Evolutionary conservation across 2,329 filamentous ascomycete genomes (phyloP), one percentile per base, ranked within the genome.

Genomic region (Pseudocercospora eumusae): DNA sequence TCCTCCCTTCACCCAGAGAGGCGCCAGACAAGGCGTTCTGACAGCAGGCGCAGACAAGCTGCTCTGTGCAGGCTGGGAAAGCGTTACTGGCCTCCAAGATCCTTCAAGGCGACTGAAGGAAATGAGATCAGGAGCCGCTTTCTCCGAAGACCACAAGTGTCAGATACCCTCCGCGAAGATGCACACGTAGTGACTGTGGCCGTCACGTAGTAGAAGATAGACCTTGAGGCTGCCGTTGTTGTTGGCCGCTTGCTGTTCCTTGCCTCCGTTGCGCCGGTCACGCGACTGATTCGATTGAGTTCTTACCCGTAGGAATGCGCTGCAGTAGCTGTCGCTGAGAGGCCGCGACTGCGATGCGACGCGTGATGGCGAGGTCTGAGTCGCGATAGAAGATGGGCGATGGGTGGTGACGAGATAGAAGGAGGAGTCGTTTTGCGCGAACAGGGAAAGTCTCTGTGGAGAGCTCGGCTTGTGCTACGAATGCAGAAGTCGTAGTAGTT

Each of bases 251-350:
- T 31, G 55, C 55, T 42, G 55, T 47, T 55, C 27, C 54, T 57
- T 47, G 21, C 21, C 60, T 59, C 54, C 56, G 62, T 55, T 56
- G 56, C 58, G 52, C 59, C 59, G 56, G 47, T 57, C 59, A 60
- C 62, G 59, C 62, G 59, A 64, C 53, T n/a, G 20, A 13, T 13
- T 47, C n/a, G 31, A 23, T 0, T 21, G 52, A 33, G 28, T 13
- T 33, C 31, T 56, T 53, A 57, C 55, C 60, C 21, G 52, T 33
- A 2, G 9, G 52, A 13, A 13, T 18, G 6, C 15, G 28, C n/a
- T 36, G 25, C 31, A 21, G 15, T 31, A 31, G 52, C 28, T 27
- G 25, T 42, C 40, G 49, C 28, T 10, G 28, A 25, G 15, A 25
- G 23, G 4, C 7, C 50, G 57, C 57, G 57, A 60, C 50, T 20